A percentile compares a stretch with the other conserved stretches of the same genome.
These are phyloP conservation scores for Globisporangium mamillatum DNA, from an alignment of 352 stramenopile genomes.

Conservation along the genomic window DNA sequence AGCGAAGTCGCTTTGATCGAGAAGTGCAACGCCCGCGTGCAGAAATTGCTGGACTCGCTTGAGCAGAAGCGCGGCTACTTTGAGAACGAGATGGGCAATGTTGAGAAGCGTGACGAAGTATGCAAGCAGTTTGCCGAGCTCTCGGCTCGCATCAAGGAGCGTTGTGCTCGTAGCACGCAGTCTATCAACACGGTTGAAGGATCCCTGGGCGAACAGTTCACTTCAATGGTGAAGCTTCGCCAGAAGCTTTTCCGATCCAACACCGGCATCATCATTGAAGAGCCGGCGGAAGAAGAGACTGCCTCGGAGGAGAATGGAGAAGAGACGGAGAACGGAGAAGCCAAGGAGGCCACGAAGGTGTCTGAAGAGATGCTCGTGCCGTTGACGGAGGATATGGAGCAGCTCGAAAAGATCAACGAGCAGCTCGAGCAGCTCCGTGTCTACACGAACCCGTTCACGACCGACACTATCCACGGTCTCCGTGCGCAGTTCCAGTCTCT, in stretches of 20 bases:
- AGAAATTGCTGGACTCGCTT: conserved; percentile 63
- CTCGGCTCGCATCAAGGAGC: conserved; percentile 75
- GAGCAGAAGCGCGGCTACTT: conserved; percentile 76
- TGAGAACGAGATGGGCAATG: conserved; percentile 66
- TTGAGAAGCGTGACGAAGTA: conserved; percentile 73
- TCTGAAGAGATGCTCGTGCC: conserved; percentile 31
- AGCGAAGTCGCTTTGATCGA: conserved; percentile 72
- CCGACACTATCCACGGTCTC: conserved; percentile 87
- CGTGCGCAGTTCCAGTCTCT: conserved; percentile 83
- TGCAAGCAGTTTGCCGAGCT: conserved; percentile 76
- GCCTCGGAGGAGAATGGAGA: conserved; percentile 7
- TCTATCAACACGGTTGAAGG: conserved; percentile 78
- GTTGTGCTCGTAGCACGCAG: conserved; percentile 66
- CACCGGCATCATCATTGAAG: conserved; percentile 39
- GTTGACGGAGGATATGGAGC: conserved; percentile 77
- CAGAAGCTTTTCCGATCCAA: conserved; percentile 68
- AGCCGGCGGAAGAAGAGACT: conserved; percentile 21
- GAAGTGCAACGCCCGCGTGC: conserved; percentile 63
- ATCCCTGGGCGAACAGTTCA: conserved; percentile 73
- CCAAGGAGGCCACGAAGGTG: conserved; percentile 11
- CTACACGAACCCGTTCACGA: conserved; percentile 88
- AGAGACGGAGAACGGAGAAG: conserved; percentile 12
- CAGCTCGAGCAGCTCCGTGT: conserved; percentile 79
- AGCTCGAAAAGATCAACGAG: conserved; percentile 81
- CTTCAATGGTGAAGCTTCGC: conserved; percentile 71